Base-by-base conservation (phyloP, 2,329 filamentous ascomycete species). In the Phyllosticta capitalensis region DNA sequence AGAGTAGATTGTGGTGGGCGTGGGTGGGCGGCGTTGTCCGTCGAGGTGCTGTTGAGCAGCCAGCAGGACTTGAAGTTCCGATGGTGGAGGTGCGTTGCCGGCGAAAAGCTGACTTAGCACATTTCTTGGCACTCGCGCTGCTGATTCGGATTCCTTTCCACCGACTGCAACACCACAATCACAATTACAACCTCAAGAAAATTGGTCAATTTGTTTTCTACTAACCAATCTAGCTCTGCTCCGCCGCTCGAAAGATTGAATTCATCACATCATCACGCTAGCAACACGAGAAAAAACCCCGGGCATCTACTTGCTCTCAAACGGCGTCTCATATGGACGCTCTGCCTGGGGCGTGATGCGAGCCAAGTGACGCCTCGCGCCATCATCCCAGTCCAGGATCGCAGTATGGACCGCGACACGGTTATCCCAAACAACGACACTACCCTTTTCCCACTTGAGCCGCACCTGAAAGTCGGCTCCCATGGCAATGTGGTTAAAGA, bases 381-480 rank as follows among this genome's bases (percentile, higher is more conserved):
- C 89, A 69, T 83, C 83, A 65, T 87, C 83, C 90, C 90, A 95
- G 71, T 95, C 90, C 3, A 92, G 77, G 48, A 92, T 76, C 1
- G 90, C 90, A 6, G 87, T 87, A 72, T 95, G 90, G 65, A 84
- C 81, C 9, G 88, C 91, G 0, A 92, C 83, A 30, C 89, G 80
- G 75, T 92, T 94, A 71, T 94, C 90, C 89, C 89, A 95, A 0
- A 92, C 84, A 1, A 94, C 88, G 1, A 95, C 89, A 0, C 88
- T 92, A n/a, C 83, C 82, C 51, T 83, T 79, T 65, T 84, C 84
- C 90, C 90, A 95, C 71, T 86, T 88, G 55, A 95, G 80, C 22
- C 88, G 81, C 5, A 80, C 80, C 65, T 92, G 88, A 70, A 90
- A 83, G 68, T 91, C 88, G 55, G 86, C 83, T 20, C 86, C 86